phyloP scores from a whole-genome alignment of 2,329 filamentous ascomycete genomes.

The Stachybotrys elegans region DNA sequence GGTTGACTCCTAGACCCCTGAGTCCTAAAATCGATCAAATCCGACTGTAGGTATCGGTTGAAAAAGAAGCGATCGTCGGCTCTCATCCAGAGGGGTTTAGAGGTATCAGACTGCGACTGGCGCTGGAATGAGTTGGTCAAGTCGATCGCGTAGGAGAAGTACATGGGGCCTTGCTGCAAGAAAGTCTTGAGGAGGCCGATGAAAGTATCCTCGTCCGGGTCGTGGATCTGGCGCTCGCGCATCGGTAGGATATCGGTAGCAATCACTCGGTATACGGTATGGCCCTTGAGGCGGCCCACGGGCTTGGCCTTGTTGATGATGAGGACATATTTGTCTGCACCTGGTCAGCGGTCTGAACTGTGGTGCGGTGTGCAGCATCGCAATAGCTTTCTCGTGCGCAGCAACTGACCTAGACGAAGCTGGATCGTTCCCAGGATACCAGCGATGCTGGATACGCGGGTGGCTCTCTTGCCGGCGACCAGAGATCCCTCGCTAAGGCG shows the following conservation, averaged over 20 bases:
- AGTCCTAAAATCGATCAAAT: constrained; percentile 83
- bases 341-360: too few relatives aligned
- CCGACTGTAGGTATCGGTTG: constrained; percentile 89
- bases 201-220: constrained; percentile 92
- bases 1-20: constrained; percentile 56
- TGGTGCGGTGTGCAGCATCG: constrained; percentile 11
- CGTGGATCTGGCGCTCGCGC: constrained; percentile 84
- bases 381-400: constrained; percentile 6
- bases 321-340: constrained; percentile 85
- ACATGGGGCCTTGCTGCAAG: constrained; percentile 82
- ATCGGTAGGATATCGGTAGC: constrained; percentile 90
- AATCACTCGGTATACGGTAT: constrained; percentile 92
- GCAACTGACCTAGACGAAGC: constrained; percentile 72
- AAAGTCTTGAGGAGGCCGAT: constrained; percentile 75
- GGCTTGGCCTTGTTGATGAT: constrained; percentile 92
- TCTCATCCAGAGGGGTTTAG: constrained; percentile 78
- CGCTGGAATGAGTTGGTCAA: constrained; percentile 96
- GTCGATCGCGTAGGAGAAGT: constrained; percentile 96
- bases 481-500: constrained; percentile 76
- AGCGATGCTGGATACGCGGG: constrained; percentile 81
- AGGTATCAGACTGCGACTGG: constrained; percentile 70
- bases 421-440: constrained; percentile 94
- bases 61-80: constrained; percentile 98
- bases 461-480: constrained; percentile 65
- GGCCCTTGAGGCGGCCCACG: constrained; percentile 85